Conservation (phyloP, 2,329 filamentous ascomycete species). For the Pseudogymnoascus verrucosus region DNA sequence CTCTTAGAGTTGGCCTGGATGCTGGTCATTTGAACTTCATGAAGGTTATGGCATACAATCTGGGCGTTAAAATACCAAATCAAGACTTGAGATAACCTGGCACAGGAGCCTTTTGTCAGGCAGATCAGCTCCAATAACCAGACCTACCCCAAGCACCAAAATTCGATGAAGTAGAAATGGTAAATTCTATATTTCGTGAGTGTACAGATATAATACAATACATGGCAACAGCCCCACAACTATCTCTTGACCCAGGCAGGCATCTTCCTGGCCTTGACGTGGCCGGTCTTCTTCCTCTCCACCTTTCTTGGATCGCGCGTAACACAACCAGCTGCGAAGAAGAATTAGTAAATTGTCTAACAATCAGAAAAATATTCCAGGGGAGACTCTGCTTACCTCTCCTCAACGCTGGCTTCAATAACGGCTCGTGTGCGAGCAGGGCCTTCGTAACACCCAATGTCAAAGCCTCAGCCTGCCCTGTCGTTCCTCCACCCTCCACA, state of each 20-base stretch:
- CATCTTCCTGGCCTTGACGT: slow-evolving; percentile 95
- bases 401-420: slow-evolving; percentile 76
- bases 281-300: slow-evolving; percentile 96
- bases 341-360: slow-evolving; percentile 30
- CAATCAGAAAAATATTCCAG: neutral
- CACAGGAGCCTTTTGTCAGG: neutral
- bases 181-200: slow-evolving; percentile 9
- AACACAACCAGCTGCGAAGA: slow-evolving; percentile 70
- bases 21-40: neutral
- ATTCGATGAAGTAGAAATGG: neutral
- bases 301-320: slow-evolving; percentile 86
- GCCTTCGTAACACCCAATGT: slow-evolving; percentile 85
- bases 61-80: neutral
- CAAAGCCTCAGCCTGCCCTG: slow-evolving; percentile 90
- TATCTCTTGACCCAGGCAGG: slow-evolving; percentile 87
- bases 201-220: slow-evolving; percentile 21
- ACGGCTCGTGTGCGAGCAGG: slow-evolving; percentile 83
- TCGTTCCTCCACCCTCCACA: slow-evolving; percentile 79
- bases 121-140: neutral
- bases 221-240: slow-evolving; percentile 21
- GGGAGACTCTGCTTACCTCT: slow-evolving; percentile 58
- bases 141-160: neutral
- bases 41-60: neutral
- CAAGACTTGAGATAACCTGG: neutral
- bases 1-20: neutral